Evolutionary conservation across 768 basidiomycete species (phyloP).

Genomic region (Suillus weaverae): DNA sequence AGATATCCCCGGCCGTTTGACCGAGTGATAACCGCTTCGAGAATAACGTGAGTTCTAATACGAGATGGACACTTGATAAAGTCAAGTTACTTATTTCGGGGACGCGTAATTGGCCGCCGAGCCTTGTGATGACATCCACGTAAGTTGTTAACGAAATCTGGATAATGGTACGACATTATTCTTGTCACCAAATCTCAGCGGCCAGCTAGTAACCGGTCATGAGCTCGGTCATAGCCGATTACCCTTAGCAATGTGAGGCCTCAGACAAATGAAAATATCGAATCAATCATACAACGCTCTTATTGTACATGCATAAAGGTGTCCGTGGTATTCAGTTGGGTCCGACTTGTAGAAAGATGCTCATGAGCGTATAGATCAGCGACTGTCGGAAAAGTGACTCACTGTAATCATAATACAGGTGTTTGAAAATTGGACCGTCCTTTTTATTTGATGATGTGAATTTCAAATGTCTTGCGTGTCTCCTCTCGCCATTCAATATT

Average conservation of each 20-base stretch:
- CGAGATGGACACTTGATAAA: not conserved
- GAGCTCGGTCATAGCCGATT: slow-evolving; percentile 1
- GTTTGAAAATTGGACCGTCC: slow-evolving; percentile 47
- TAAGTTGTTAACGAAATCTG: not conserved
- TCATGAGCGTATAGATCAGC: slow-evolving; percentile 14
- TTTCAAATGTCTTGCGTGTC: slow-evolving; percentile 59
- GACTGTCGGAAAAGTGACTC: slow-evolving; percentile 26
- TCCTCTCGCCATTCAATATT: slow-evolving; percentile 54
- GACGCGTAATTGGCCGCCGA: not conserved
- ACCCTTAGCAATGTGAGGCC: not conserved
- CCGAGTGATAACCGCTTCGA: not conserved
- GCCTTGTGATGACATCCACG: not conserved
- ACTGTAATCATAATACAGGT: slow-evolving; percentile 71
- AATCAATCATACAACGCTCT: not conserved
- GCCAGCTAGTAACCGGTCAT: not conserved
- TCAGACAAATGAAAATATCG: not conserved
- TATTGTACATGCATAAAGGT: not conserved
- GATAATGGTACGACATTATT: not conserved
- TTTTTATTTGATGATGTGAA: slow-evolving; percentile 63
- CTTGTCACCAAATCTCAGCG: not conserved
- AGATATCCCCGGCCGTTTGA: not conserved
- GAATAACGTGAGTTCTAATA: not conserved
- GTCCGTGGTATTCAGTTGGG: slow-evolving; percentile 12
- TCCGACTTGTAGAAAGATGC: slow-evolving; percentile 17
- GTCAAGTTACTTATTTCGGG: not conserved